These are phyloP conservation scores for Rhodocollybia butyracea DNA, from an alignment of 768 basidiomycete species.

Conservation along the genomic window DNA sequence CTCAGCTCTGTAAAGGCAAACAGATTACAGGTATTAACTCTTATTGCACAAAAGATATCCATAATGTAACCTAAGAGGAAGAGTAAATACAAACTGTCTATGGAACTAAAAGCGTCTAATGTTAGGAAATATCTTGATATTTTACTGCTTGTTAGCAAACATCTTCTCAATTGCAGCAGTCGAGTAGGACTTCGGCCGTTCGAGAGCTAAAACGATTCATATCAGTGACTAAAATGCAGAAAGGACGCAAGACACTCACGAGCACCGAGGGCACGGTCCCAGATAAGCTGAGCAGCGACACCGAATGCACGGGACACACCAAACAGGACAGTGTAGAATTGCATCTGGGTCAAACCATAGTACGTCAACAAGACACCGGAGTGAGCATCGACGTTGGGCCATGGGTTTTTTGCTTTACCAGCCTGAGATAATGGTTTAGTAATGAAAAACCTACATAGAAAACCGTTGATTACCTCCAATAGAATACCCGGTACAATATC, in stretches of 20 bases:
- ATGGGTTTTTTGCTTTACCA: slow-evolving; percentile 91
- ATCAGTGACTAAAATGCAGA: not conserved
- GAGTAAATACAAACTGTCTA: not conserved
- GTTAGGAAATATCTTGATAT: not conserved
- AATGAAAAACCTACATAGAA: slow-evolving; percentile 1
- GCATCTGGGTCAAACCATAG: slow-evolving; percentile 87
- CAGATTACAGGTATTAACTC: no score
- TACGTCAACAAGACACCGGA: slow-evolving; percentile 86
- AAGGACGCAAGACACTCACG: slow-evolving; percentile 46
- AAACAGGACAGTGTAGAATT: slow-evolving; percentile 97
- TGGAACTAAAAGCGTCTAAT: not conserved
- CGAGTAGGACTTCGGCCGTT: slow-evolving; percentile 91
- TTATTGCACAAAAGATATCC: slow-evolving; percentile 1
- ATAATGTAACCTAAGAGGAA: not conserved
- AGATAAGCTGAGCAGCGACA: slow-evolving; percentile 85
- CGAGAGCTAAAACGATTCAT: slow-evolving; percentile 51
- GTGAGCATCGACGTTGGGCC: slow-evolving; percentile 98
- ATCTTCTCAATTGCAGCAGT: slow-evolving; percentile 76
- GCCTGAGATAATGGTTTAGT: slow-evolving; percentile 41
- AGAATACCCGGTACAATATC: slow-evolving; percentile 87
- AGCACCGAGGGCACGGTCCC: slow-evolving; percentile 91
- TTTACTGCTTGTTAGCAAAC: slow-evolving; percentile 53
- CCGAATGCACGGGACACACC: slow-evolving; percentile 95
- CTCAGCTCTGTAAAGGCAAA: no score
- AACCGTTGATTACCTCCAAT: slow-evolving; percentile 56